Percentiles rank a stretch among this genome's conserved stretches.
phyloP scores from a whole-genome alignment of 2,329 filamentous ascomycete genomes.

The Claviceps pazoutovae region DNA sequence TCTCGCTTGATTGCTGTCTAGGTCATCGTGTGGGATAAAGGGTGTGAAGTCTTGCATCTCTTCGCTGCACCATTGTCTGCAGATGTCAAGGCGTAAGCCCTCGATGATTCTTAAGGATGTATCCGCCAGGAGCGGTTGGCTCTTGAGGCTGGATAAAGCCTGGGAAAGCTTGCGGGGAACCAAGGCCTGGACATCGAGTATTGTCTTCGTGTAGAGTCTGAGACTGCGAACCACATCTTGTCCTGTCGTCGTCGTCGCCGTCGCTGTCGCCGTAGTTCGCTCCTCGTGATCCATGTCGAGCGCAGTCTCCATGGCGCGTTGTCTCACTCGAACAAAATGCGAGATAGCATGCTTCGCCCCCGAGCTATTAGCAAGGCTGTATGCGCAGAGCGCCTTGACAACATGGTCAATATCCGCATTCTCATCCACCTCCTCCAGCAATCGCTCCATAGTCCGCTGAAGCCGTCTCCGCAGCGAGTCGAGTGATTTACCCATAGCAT shows the following conservation, averaged over 20 bases:
- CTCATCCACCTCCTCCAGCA: conserved; percentile 50
- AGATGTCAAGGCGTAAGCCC: conserved; percentile 62
- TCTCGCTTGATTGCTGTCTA: conserved; percentile 45
- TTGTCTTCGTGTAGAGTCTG: conserved; percentile 59
- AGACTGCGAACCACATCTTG: conserved; percentile 49
- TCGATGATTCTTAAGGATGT: conserved; percentile 49
- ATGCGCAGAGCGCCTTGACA: conserved; percentile 64
- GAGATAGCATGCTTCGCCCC: conserved; percentile 65
- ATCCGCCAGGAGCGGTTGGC: conserved; percentile 58
- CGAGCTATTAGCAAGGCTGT: conserved; percentile 67
- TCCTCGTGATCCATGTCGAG: conserved; percentile 38
- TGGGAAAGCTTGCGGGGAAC: conserved; percentile 60
- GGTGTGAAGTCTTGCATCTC: conserved; percentile 78
- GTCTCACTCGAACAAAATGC: conserved; percentile 63
- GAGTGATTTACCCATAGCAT: conserved; percentile 50
- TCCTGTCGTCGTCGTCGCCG: conserved; percentile 18
- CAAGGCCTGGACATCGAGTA: conserved; percentile 63
- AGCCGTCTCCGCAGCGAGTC: conserved; percentile 49
- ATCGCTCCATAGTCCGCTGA: conserved; percentile 52
- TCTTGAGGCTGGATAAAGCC: conserved; percentile 54
- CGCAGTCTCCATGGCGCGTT: conserved; percentile 50
- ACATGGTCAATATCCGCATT: conserved; percentile 36
- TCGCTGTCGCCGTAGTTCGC: conserved; percentile 22
- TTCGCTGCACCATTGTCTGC: conserved; percentile 66
- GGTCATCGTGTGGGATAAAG: conserved; percentile 70